These are phyloP conservation scores for Pyrus hybrid DNA, from an alignment of 331 rosid genomes.

Conservation along the genomic window DNA sequence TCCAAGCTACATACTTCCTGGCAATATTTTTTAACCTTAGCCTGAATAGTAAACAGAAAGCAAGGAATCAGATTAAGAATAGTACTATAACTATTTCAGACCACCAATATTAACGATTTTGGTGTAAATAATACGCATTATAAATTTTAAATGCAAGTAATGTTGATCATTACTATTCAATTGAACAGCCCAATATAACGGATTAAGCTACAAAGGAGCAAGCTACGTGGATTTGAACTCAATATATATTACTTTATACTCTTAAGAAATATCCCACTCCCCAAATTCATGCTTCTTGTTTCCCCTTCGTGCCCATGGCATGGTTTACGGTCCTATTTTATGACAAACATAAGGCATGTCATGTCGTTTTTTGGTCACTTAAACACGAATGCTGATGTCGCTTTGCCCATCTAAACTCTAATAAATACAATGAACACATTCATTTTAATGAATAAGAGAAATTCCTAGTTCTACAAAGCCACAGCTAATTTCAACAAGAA, in stretches of 20 bases:
- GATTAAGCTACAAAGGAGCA: not conserved
- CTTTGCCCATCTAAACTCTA: not conserved
- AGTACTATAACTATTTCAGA: not conserved
- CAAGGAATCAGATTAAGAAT: not conserved
- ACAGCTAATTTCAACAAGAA: not conserved
- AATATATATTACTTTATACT: not conserved
- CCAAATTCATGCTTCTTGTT: not conserved
- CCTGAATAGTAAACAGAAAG: constrained; percentile 31
- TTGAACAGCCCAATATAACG: not conserved
- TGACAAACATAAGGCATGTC: not conserved
- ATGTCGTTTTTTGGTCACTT: not conserved
- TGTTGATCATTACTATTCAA: not conserved
- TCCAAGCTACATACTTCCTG: constrained; percentile 18
- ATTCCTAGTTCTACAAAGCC: not conserved
- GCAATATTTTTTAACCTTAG: constrained; percentile 42
- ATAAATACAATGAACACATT: not conserved
- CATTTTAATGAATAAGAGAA: not conserved
- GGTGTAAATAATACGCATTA: not conserved
- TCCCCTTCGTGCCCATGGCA: not conserved
- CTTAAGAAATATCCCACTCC: too few species aligned
- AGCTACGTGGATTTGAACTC: not conserved
- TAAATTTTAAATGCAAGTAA: not conserved
- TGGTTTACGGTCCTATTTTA: not conserved
- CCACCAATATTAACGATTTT: not conserved
- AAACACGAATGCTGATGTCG: not conserved